Percentiles rank a stretch among this genome's conserved stretches.
Evolutionary conservation across 257 asterid genomes (phyloP).

Genomic region (Nicotiana undulata): DNA sequence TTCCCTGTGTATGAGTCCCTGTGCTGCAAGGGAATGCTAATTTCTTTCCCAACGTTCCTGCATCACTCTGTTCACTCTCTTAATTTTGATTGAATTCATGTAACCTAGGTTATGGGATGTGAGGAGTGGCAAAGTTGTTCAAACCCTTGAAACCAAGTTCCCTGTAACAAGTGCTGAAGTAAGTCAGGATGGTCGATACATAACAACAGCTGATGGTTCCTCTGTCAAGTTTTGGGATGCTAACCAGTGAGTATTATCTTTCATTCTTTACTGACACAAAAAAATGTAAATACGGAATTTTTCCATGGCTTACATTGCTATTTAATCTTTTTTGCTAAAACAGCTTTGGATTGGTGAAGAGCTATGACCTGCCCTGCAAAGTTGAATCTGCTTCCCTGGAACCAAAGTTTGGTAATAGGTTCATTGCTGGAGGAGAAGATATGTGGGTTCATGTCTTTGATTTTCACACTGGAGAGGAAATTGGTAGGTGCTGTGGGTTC

Average conservation of each 20-base stretch:
- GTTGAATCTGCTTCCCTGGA: conserved; percentile 93
- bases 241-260: conserved; percentile 56
- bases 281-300: neutral
- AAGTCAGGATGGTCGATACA: conserved; percentile 90
- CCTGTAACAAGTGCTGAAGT: conserved; percentile 95
- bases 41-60: neutral
- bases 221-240: conserved; percentile 96
- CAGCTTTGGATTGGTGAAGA: conserved; percentile 90
- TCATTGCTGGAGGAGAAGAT: conserved; percentile 96
- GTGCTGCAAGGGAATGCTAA: neutral
- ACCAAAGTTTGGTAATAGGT: conserved; percentile 80
- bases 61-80: neutral
- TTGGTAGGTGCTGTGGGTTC: conserved; percentile 38
- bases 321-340: neutral
- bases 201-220: conserved; percentile 89
- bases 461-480: conserved; percentile 77
- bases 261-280: neutral
- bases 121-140: conserved; percentile 78
- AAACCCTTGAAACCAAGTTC: conserved; percentile 79
- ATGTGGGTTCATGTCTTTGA: conserved; percentile 92
- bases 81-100: conserved; percentile 1
- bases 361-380: conserved; percentile 76
- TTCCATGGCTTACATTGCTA: neutral
- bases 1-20: neutral
- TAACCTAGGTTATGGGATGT: conserved; percentile 87